A percentile compares a stretch with the other conserved stretches of the same genome.
These are phyloP conservation scores for Zygosaccharomyces pseudobailii DNA, from an alignment of 1,139 yeast genomes.

Conservation along the genomic window DNA sequence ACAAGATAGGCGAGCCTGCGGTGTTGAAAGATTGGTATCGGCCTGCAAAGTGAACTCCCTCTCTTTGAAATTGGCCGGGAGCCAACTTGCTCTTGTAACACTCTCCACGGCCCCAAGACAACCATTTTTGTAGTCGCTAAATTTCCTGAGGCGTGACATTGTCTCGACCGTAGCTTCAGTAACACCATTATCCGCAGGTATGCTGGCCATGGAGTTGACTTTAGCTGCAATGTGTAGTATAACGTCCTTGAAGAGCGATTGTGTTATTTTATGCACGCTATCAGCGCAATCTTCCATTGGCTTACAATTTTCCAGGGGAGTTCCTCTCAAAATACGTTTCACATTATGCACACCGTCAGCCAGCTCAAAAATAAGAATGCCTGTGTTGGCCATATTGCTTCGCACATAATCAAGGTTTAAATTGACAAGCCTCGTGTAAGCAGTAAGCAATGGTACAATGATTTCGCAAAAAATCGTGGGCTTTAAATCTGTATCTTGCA, in stretches of 20 bases:
- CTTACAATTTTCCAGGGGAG: conserved; percentile 19
- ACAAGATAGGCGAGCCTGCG: conserved; percentile 52
- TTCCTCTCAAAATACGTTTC: conserved; percentile 27
- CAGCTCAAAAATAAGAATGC: conserved; percentile 45
- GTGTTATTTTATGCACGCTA: conserved; percentile 32
- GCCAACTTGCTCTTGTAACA: conserved; percentile 63
- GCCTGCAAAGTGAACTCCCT: conserved; percentile 27
- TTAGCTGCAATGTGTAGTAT: conserved; percentile 47
- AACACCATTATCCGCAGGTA: conserved; percentile 63
- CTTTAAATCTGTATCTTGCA: conserved; percentile 36
- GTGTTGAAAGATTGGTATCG: conserved; percentile 36
- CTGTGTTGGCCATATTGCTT: conserved; percentile 37
- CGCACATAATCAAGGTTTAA: conserved; percentile 37
- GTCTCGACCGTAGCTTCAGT: conserved; percentile 65
- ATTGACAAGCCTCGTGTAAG: conserved; percentile 35
- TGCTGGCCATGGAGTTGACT: conserved; percentile 40
- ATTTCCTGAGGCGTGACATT: conserved; percentile 56
- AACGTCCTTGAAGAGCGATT: conserved; percentile 52
- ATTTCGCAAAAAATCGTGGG: conserved; percentile 41
- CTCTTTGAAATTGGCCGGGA: conserved; percentile 44
- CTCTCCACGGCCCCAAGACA: conserved; percentile 48
- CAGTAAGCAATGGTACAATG: conserved; percentile 35
- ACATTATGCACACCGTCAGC: conserved; percentile 36
- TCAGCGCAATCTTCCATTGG: conserved; percentile 17
- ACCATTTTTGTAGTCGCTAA: conserved; percentile 58